A percentile compares a stretch with the other conserved stretches of the same genome.
Evolutionary conservation across 78 protist genomes (phyloP).

Genomic region (Capsaspora owczarzaki): DNA sequence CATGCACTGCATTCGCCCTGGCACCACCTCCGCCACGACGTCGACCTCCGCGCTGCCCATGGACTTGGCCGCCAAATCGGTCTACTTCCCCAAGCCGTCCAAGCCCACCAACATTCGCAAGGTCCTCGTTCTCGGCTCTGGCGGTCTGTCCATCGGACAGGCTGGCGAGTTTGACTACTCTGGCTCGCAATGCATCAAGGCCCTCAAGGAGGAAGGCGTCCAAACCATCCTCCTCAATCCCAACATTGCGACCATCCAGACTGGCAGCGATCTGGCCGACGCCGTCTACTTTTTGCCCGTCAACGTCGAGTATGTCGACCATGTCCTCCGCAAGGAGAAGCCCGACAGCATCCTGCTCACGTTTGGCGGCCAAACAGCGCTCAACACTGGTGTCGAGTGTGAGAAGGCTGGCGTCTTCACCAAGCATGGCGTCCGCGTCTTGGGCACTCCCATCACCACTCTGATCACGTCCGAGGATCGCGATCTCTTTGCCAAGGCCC

Average conservation of each 20-base stretch:
- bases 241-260: conserved; percentile 96
- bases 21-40: neutral
- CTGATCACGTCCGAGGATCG: conserved; percentile 91
- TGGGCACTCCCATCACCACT: conserved; percentile 85
- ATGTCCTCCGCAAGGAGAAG: conserved; percentile 76
- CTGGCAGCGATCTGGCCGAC: conserved; percentile 77
- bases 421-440: conserved; percentile 39
- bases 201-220: conserved; percentile 88
- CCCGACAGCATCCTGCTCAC: conserved; percentile 90
- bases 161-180: conserved; percentile 99
- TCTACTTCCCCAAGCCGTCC: neutral
- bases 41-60: conserved; percentile 4
- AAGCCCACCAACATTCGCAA: neutral
- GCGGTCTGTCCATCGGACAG: conserved; percentile 96
- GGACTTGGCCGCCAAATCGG: neutral
- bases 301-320: conserved; percentile 66
- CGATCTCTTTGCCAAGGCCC: conserved; percentile 73
- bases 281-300: conserved; percentile 90
- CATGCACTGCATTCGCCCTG: neutral
- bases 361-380: conserved; percentile 96
- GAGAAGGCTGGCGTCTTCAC: conserved; percentile 40
- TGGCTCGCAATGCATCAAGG: conserved; percentile 77
- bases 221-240: conserved; percentile 89
- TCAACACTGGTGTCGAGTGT: conserved; percentile 86
- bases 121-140: conserved; percentile 83